Base-by-base conservation (phyloP, 345 rosid species). In the Eucalyptus decipiens region DNA sequence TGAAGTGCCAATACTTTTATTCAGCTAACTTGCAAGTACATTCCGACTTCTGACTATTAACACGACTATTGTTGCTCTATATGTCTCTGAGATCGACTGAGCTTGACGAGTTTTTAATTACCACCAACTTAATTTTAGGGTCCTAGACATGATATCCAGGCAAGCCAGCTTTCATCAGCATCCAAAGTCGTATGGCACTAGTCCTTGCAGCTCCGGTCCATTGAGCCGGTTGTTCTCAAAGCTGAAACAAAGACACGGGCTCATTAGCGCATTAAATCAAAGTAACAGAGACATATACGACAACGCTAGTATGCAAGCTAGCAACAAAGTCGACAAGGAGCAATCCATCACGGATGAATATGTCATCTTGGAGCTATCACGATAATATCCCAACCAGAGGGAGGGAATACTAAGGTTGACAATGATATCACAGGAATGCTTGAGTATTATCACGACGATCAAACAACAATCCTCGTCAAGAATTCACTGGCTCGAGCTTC, bases 141-240 rank as follows among this genome's bases (percentile, higher is more conserved):
- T 48, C 56, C 58, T 32, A 17, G 80, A 67, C 34, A 37, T 62
- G 72, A 62, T 69, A 34, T 37, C 12, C 65, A 51, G 51, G 83
- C 83, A 72, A 72, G 45, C 4, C 83, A 72, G 83, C 83, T 13
- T 72, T 86, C 90, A 90, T 92, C 92, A 95, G 96, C 97, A 95
- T 87, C 97, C 96, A 11, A 95, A 95, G 90, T 95, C 96, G 6
- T 95, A 95, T 18, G 95, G 90, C 85, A 90, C 97, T 11, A 95
- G 93, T 67, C 97, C 97, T 92, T 95, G 91, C 94, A 95, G 94
- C 91, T 95, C 96, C 5, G 97, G 97, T 90, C 97, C 97, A 50
- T 91, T 94, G 40, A 95, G 94, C 85, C 91, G 90, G 94, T 95
- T 95, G 92, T 93, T 92, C 60, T 90, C 91, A 12, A 90, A 95